These are phyloP conservation scores for Camillea tinctor DNA, from an alignment of 2,329 filamentous ascomycete genomes.

Conservation along the genomic window DNA sequence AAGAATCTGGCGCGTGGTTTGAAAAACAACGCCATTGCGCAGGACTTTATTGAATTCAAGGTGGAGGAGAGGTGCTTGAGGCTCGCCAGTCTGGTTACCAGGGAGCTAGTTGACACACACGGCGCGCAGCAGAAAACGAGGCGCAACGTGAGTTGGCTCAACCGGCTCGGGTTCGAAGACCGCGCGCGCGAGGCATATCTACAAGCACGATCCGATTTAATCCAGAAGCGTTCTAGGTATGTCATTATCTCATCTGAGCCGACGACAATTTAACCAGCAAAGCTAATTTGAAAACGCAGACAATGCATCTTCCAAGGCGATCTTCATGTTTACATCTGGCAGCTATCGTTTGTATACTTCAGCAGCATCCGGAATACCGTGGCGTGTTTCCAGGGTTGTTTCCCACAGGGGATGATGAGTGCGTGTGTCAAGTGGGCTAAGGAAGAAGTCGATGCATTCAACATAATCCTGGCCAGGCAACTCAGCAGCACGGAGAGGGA, in stretches of 20 bases:
- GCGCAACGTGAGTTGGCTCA: constrained; percentile 79
- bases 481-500: constrained; percentile 79
- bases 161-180: constrained; percentile 86
- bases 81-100: constrained; percentile 72
- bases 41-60: constrained; percentile 90
- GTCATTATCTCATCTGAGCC: constrained; percentile 20
- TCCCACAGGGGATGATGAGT: constrained; percentile 83
- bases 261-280: constrained; percentile 8
- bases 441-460: constrained; percentile 88
- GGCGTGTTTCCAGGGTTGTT: constrained; percentile 81
- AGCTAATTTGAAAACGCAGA: constrained; percentile 43
- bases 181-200: constrained; percentile 85
- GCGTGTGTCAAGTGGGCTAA: constrained; percentile 99
- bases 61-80: constrained; percentile 80
- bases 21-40: constrained; percentile 81
- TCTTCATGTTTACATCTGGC: constrained; percentile 89
- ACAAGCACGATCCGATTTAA: constrained; percentile 70
- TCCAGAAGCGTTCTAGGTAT: constrained; percentile 81
- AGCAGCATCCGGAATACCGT: constrained; percentile 92
- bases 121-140: constrained; percentile 75
- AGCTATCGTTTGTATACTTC: constrained; percentile 94
- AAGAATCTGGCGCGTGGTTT: constrained; percentile 75
- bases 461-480: constrained; percentile 76
- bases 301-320: constrained; percentile 96
- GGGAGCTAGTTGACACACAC: constrained; percentile 75